Evolutionary conservation across 305 asterid genomes (phyloP), one percentile per base, ranked within the genome.

Genomic region (Rubia tinctorum): DNA sequence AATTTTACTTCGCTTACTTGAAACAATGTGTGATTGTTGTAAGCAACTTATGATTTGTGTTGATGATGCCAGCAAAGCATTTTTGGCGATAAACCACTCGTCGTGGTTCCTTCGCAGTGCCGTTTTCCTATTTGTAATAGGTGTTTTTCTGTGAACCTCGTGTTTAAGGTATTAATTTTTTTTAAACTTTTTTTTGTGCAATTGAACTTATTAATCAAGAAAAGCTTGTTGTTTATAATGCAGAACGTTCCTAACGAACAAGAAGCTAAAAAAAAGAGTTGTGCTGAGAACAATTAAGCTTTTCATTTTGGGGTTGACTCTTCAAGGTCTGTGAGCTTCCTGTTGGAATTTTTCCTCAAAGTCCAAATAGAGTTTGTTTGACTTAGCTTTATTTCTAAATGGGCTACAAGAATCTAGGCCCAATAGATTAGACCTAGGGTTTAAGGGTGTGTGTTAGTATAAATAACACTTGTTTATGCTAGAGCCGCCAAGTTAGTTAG

Each of bases 101-200:
- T 97, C 98, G 37, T 92, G 98, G 98, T 86, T 88, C 58, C 80
- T 92, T 92, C 70, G 98, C 90, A 70, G 90, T 92, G 98, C 98
- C 98, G 12, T 90, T 84, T 92, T 90, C 77, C 97, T 92, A 74
- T 86, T 92, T 68, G 88, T 85, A 37, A 97, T 92, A 37, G 98
- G 98, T 61, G 89, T n/a, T n/a, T 88, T 60, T 89, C 98, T 12
- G 86, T 85, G 43, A 81, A 90, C 72, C 88, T 92, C 22, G 96
- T 88, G 23, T 89, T 89, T 82, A 89, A 90, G 98, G 98, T 92
- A 39, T 2, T 11, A 22, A 34, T 6, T 18, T 43, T 18, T 43
- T 20, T 2, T 22, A 40, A 30, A 63, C 6, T 1, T 17, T 0
- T 43, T 15, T 64, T 10, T 64, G 39, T 63, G 20, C 49, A 13